Evolutionary conservation across 148 eudicot species (phyloP).

Genomic region (Chenopodium berlandieri): DNA sequence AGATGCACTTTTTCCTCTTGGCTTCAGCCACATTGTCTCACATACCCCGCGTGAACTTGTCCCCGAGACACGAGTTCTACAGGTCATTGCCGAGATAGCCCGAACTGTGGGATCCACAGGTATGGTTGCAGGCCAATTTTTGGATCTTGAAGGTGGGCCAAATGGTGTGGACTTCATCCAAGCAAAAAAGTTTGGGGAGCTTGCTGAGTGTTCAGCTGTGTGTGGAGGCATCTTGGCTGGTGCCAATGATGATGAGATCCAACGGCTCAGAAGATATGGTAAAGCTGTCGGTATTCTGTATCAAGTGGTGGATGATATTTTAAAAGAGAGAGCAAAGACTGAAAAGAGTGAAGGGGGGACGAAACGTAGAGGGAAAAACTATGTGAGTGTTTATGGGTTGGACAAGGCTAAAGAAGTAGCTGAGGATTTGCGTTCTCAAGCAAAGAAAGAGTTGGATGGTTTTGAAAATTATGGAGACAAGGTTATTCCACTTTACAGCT

Average conservation of each 20-base stretch:
- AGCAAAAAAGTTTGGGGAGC: constrained; percentile 86
- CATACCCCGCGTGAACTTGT: constrained; percentile 67
- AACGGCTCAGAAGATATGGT: constrained; percentile 71
- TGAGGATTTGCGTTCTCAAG: constrained; percentile 63
- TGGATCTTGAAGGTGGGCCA: constrained; percentile 81
- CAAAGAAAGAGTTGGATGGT: constrained; percentile 70
- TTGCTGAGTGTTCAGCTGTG: constrained; percentile 90
- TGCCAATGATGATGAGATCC: constrained; percentile 73
- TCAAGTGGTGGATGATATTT: constrained; percentile 70
- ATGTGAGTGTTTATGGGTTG: constrained; percentile 75
- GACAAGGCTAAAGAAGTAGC: constrained; percentile 86
- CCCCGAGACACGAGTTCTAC: constrained; percentile 61
- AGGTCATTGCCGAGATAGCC: constrained; percentile 75
- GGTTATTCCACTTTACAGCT: constrained; percentile 71
- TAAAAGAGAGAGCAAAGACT: constrained; percentile 43
- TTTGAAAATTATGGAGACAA: constrained; percentile 71
- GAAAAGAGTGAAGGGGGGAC: constrained; percentile 23
- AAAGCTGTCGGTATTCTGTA: constrained; percentile 84
- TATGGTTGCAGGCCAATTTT: constrained; percentile 88
- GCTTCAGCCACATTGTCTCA: constrained; percentile 82
- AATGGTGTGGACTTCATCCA: constrained; percentile 63
- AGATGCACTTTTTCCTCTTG: constrained; percentile 87
- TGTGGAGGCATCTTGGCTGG: constrained; percentile 84
- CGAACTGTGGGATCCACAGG: constrained; percentile 93
- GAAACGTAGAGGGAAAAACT: constrained; percentile 57